phyloP scores from a whole-genome alignment of 2,329 filamentous ascomycete species.

The Scleromitrula shiraiana region DNA sequence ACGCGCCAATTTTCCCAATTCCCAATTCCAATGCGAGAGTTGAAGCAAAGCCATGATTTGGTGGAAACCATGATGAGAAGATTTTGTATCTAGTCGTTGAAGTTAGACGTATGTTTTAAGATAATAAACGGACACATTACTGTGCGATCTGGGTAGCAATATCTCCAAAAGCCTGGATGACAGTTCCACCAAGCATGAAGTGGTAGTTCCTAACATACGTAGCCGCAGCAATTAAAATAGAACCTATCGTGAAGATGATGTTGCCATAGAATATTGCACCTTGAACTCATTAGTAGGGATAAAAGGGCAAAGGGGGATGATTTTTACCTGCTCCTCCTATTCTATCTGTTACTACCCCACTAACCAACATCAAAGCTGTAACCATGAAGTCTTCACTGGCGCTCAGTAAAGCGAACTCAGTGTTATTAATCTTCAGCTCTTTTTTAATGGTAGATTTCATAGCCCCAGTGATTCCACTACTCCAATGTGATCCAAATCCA shows the following conservation, averaged over 20 bases:
- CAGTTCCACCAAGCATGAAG: slow-evolving; percentile 51
- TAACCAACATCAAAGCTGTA: slow-evolving; percentile 45
- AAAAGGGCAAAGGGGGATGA: background rate
- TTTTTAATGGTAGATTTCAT: slow-evolving; percentile 56
- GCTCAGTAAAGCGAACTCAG: slow-evolving; percentile 49
- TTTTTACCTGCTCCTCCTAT: slow-evolving; percentile 46
- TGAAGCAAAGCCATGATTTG: slow-evolving; percentile 52
- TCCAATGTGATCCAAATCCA: slow-evolving; percentile 53
- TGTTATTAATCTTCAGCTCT: slow-evolving; percentile 51
- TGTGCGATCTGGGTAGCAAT: slow-evolving; percentile 57
- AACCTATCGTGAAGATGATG: slow-evolving; percentile 47
- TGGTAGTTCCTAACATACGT: slow-evolving; percentile 47
- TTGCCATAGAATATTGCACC: slow-evolving; percentile 51
- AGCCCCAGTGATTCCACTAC: slow-evolving; percentile 50
- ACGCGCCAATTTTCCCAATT: slow-evolving; percentile 52
- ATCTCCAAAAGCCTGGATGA: slow-evolving; percentile 43
- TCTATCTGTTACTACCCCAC: slow-evolving; percentile 48
- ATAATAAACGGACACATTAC: background rate
- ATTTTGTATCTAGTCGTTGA: slow-evolving; percentile 42
- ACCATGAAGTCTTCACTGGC: slow-evolving; percentile 56
- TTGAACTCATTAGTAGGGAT: background rate
- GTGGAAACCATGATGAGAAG: slow-evolving; percentile 57
- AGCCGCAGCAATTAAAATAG: slow-evolving; percentile 50
- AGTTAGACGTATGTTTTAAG: background rate
- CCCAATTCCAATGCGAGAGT: slow-evolving; percentile 53